Conservation (phyloP, 495 filamentous ascomycete species). For the Aspergillus egyptiacus region DNA sequence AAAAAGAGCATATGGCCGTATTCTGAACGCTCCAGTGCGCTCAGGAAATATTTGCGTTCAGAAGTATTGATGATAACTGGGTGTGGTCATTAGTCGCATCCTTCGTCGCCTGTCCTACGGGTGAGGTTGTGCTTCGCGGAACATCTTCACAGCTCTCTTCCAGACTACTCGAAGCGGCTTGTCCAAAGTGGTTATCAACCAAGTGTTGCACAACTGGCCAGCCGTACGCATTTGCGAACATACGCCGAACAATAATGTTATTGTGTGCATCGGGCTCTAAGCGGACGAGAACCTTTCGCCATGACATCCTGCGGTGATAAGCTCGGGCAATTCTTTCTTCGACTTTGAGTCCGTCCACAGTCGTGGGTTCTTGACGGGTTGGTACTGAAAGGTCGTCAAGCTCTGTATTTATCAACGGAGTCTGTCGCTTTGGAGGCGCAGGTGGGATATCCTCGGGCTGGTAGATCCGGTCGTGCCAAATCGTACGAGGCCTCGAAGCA, state of each 20-base stretch:
- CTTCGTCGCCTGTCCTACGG: not conserved
- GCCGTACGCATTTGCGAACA: slow-evolving; percentile 95
- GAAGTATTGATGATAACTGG: not conserved
- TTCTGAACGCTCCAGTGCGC: not conserved
- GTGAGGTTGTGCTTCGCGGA: not conserved
- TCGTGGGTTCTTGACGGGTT: slow-evolving; percentile 12
- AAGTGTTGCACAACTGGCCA: slow-evolving; percentile 96
- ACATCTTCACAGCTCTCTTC: slow-evolving; percentile 36
- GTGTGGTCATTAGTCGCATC: not conserved
- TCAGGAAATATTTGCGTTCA: not conserved
- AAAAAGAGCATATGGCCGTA: no score
- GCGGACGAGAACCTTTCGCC: slow-evolving; percentile 93
- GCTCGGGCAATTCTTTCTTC: slow-evolving; percentile 97
- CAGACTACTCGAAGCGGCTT: slow-evolving; percentile 52
- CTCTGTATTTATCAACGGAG: slow-evolving; percentile 35
- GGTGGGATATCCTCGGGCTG: slow-evolving; percentile 87
- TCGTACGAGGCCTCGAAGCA: slow-evolving; percentile 75
- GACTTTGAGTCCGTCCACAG: slow-evolving; percentile 63
- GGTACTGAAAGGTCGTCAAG: slow-evolving; percentile 35
- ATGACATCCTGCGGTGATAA: slow-evolving; percentile 82
- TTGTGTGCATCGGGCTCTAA: slow-evolving; percentile 97
- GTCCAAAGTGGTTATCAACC: slow-evolving; percentile 85
- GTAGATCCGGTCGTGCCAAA: slow-evolving; percentile 96
- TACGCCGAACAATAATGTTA: slow-evolving; percentile 91
- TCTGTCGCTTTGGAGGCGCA: slow-evolving; percentile 57